These are phyloP conservation scores for Podospora pseudopauciseta DNA, from an alignment of 495 filamentous ascomycete species.

Conservation along the genomic window DNA sequence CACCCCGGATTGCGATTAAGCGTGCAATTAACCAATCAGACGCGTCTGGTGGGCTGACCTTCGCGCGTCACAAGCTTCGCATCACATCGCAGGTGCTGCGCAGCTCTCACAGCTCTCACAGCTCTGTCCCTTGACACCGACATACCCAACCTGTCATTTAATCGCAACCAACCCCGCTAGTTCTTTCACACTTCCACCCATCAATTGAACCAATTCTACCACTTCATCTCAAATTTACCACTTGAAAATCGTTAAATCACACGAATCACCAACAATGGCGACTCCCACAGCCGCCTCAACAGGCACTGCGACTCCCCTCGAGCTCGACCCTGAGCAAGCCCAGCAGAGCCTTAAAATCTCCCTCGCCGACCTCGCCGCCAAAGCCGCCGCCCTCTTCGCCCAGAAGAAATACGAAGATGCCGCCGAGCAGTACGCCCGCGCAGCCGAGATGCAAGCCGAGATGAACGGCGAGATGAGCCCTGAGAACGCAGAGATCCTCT, in stretches of 20 bases:
- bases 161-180: not conserved
- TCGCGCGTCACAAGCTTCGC: constrained; percentile 29
- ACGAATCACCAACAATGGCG: constrained; percentile 19
- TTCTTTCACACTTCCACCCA: not conserved
- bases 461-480: constrained; percentile 88
- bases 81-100: not conserved
- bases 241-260: not conserved
- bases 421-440: constrained; percentile 80
- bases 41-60: constrained; percentile 25
- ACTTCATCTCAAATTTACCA: not conserved
- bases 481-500: constrained; percentile 88
- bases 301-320: constrained; percentile 35
- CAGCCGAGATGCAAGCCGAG: constrained; percentile 83
- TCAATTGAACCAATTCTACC: not conserved
- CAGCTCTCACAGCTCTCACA: constrained; percentile 1
- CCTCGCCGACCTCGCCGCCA: constrained; percentile 56
- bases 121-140: not conserved
- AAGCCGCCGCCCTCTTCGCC: constrained; percentile 61
- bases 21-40: constrained; percentile 28
- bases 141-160: not conserved
- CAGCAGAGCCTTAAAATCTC: constrained; percentile 48
- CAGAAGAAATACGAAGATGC: constrained; percentile 82
- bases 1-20: not conserved
- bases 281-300: constrained; percentile 24
- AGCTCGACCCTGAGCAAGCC: constrained; percentile 42